Evolutionary conservation across 169 alveolate genomes (phyloP).

Genomic region (Eimeria tenella): DNA sequence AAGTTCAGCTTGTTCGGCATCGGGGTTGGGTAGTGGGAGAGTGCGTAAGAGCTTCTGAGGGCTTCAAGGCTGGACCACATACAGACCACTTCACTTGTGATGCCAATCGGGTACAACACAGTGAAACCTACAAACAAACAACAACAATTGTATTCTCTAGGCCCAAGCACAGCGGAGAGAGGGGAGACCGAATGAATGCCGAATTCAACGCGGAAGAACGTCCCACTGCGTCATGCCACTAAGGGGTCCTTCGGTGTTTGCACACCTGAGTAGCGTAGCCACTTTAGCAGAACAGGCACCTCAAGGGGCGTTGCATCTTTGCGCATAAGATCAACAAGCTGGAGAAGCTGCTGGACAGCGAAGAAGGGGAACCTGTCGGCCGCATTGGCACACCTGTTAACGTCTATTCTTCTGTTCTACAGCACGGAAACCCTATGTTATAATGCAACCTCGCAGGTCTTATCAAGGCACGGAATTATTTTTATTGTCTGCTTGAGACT

Average conservation of each 20-base stretch:
- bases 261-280: constrained; percentile 83
- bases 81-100: constrained; percentile 81
- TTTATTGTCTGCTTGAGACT: too few relatives aligned
- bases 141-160: not conserved
- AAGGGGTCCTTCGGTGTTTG: not conserved
- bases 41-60: constrained; percentile 61
- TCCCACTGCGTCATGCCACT: not conserved
- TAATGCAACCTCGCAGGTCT: not conserved
- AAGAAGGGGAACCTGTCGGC: constrained; percentile 68
- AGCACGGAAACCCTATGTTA: not conserved
- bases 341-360: constrained; percentile 63
- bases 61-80: constrained; percentile 70
- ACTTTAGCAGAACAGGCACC: constrained; percentile 81
- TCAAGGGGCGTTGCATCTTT: constrained; percentile 35
- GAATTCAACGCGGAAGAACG: not conserved
- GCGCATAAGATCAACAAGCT: not conserved
- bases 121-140: constrained; percentile 76
- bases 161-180: not conserved
- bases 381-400: not conserved
- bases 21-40: constrained; percentile 82
- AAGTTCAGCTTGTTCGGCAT: constrained; percentile 86
- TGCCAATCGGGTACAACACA: constrained; percentile 85
- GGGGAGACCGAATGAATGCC: not conserved
- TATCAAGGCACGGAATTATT: too few relatives aligned
- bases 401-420: too few relatives aligned